phyloP scores from a whole-genome alignment of 1,139 yeast species.

The Candida sp. region DNA sequence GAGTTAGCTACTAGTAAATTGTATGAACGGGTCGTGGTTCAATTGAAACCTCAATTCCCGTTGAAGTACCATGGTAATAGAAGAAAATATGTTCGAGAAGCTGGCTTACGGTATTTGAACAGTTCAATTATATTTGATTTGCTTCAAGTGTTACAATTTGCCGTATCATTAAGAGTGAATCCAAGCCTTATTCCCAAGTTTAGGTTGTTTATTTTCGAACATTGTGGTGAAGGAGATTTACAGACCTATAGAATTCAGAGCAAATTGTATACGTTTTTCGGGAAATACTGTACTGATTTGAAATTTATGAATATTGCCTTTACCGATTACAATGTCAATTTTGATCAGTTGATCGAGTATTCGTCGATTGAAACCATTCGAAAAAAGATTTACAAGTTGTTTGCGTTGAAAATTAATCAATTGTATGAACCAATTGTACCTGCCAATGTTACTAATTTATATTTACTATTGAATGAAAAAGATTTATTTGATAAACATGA shows the following conservation, averaged over 20 bases:
- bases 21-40: slow-evolving; percentile 30
- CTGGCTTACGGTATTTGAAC: slow-evolving; percentile 31
- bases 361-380: slow-evolving; percentile 23
- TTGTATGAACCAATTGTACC: slow-evolving; percentile 26
- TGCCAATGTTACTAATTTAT: slow-evolving; percentile 26
- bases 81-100: slow-evolving; percentile 20
- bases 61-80: slow-evolving; percentile 14
- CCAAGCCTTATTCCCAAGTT: slow-evolving; percentile 19
- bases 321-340: slow-evolving; percentile 24
- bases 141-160: slow-evolving; percentile 16
- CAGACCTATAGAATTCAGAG: slow-evolving; percentile 18
- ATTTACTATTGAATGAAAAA: slow-evolving; percentile 29
- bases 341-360: slow-evolving; percentile 23
- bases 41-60: slow-evolving; percentile 29
- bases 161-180: slow-evolving; percentile 16
- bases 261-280: slow-evolving; percentile 26
- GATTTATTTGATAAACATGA: slow-evolving; percentile 15
- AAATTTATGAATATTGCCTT: slow-evolving; percentile 35
- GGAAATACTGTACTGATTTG: slow-evolving; percentile 19
- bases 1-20: slow-evolving; percentile 21
- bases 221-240: slow-evolving; percentile 19
- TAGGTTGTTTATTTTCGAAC: slow-evolving; percentile 33
- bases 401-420: slow-evolving; percentile 22
- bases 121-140: slow-evolving; percentile 23
- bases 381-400: slow-evolving; percentile 28